Base-by-base conservation (phyloP, 2,329 filamentous ascomycete genomes). In the Phaeosphaeriaceae sp. region DNA sequence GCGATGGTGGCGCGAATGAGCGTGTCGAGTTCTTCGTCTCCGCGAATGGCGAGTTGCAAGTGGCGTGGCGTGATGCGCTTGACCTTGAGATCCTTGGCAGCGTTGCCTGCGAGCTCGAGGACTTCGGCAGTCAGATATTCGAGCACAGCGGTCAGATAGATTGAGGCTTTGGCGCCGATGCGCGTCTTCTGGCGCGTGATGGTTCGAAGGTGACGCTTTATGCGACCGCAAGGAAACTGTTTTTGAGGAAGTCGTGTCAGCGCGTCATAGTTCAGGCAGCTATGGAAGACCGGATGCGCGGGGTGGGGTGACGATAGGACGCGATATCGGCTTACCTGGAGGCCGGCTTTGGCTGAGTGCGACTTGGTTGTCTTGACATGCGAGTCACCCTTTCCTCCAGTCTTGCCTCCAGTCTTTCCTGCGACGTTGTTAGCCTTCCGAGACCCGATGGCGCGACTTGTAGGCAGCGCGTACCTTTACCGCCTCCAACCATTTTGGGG, bases 161-260 rank as follows among this genome's bases (percentile, higher is more conserved):
- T 95, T 68, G 95, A 93, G 66, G 95, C 95, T 86, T 98, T 98
- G 76, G 94, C 95, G 73, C 95, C 95, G 69, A 99, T 96, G 82
- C 95, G 94, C 92, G 97, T 98, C 86, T 98, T 98, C 84, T 97
- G 96, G 79, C 98, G 95, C 50, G 95, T 98, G 84, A 97, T 97
- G 81, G 92, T 93, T 88, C 98, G 97, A 78, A 99, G 86, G 85
- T 98, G 98, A 84, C 95, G 93, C 91, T 99, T 99, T 82, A 99
- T 95, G 90, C 95, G 95, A 83, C 95, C 95, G 80, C 95, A 99
- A 62, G 95, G 95, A 80, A 99, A 99, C 95, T 99, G 78, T 58
- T 67, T 33, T 36, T 67, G 66, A 55, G 46, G 53, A 59, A 11
- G 27, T 25, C 25, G 58, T 61, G 63, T 75, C 59, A 75, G 70